Conservation (phyloP, 2,329 filamentous ascomycete genomes). For the Fusarium sp. region DNA sequence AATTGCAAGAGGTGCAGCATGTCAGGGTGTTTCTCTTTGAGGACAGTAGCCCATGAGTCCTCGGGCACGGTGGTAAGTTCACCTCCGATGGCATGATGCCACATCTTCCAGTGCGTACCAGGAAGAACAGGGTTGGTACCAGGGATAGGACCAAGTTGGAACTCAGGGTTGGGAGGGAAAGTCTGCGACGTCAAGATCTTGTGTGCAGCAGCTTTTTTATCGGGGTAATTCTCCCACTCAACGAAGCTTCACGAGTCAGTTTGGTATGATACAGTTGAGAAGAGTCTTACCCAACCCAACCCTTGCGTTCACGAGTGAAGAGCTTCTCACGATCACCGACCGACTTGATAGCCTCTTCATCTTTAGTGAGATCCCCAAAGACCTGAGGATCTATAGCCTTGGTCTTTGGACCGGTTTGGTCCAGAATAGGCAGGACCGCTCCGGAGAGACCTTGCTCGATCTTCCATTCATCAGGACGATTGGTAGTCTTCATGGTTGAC, state of each 20-base stretch:
- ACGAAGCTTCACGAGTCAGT: slow-evolving; percentile 60
- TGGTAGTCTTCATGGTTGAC: slow-evolving; percentile 31
- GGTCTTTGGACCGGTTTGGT: slow-evolving; percentile 56
- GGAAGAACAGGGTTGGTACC: slow-evolving; percentile 68
- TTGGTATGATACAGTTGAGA: neutral
- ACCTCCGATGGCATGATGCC: slow-evolving; percentile 62
- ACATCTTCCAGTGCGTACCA: slow-evolving; percentile 68
- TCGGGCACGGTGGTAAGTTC: slow-evolving; percentile 62
- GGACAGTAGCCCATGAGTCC: slow-evolving; percentile 67
- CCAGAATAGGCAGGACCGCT: slow-evolving; percentile 59
- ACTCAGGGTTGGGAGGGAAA: slow-evolving; percentile 61
- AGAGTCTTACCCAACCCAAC: slow-evolving; percentile 49
- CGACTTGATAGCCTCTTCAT: slow-evolving; percentile 55
- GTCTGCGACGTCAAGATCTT: slow-evolving; percentile 56
- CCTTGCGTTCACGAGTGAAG: slow-evolving; percentile 46
- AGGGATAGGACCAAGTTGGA: slow-evolving; percentile 66
- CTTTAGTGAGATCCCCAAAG: slow-evolving; percentile 50
- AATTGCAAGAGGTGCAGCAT: slow-evolving; percentile 73
- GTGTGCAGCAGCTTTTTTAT: slow-evolving; percentile 71
- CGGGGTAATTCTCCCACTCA: slow-evolving; percentile 77
- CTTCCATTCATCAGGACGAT: slow-evolving; percentile 62
- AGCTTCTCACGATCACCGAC: slow-evolving; percentile 52
- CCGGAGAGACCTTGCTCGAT: slow-evolving; percentile 64
- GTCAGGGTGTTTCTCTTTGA: slow-evolving; percentile 67
- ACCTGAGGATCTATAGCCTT: slow-evolving; percentile 44